A percentile compares a stretch with the other conserved stretches of the same genome.
Conservation (phyloP, 305 asterid genomes). For the Coffea humblotiana region DNA sequence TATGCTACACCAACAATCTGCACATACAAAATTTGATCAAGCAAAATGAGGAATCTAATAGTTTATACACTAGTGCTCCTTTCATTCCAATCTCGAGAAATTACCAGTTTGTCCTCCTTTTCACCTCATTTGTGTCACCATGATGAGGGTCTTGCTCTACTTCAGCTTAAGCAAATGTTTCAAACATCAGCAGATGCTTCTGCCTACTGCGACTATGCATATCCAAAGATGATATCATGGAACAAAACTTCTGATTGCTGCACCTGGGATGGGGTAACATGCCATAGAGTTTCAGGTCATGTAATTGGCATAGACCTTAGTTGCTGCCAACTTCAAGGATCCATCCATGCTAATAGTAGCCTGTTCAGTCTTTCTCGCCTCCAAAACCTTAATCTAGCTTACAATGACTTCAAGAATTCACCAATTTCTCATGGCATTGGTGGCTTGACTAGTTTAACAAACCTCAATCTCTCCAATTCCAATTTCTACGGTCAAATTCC, state of each 20-base stretch:
- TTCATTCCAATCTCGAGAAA: background rate
- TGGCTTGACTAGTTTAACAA: background rate
- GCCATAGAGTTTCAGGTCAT: constrained; percentile 11
- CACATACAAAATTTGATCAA: background rate
- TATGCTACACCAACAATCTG: too few species aligned
- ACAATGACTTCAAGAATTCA: background rate
- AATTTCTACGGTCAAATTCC: constrained; percentile 3
- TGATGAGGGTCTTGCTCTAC: background rate
- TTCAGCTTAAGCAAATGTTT: background rate
- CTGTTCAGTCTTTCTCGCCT: constrained; percentile 14
- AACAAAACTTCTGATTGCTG: constrained; percentile 18
- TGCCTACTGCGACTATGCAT: background rate
- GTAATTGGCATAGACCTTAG: constrained; percentile 20
- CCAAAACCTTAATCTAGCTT: constrained; percentile 11
- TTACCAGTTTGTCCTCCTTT: background rate
- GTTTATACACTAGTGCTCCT: background rate
- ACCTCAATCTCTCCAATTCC: constrained; percentile 6
- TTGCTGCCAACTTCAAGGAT: constrained; percentile 6
- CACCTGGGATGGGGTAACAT: constrained; percentile 20
- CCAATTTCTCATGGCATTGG: background rate
- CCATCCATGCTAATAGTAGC: background rate
- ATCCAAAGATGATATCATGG: constrained; percentile 21
- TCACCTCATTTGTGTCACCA: background rate
- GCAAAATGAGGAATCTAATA: background rate
- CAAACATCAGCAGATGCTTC: background rate